phyloP scores from a whole-genome alignment of 306 rosid species.

The Luffa aegyptiaca region DNA sequence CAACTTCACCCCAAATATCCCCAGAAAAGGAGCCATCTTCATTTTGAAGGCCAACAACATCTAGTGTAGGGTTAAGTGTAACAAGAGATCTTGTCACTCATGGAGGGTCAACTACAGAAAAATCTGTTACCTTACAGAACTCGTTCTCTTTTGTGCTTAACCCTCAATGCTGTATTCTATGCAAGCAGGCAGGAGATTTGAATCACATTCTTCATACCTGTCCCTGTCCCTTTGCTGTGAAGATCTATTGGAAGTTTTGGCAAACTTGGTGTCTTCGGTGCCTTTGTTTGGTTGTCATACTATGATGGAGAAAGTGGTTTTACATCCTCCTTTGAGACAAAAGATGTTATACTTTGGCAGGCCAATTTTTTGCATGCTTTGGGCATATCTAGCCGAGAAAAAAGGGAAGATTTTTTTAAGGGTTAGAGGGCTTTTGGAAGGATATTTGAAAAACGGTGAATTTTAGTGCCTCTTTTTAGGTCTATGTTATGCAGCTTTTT shows the following conservation, averaged over 20 bases:
- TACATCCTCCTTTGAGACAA: background rate
- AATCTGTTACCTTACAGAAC: background rate
- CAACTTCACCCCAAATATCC: slow-evolving; percentile 90
- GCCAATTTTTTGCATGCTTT: background rate
- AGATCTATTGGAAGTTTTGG: background rate
- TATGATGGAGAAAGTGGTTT: background rate
- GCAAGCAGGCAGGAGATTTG: background rate
- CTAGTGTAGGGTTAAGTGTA: slow-evolving; percentile 40
- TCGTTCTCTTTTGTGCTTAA: background rate
- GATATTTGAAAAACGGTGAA: background rate
- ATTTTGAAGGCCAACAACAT: slow-evolving; percentile 67
- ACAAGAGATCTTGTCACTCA: slow-evolving; percentile 3
- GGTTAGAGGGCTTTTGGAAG: background rate
- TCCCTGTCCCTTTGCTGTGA: background rate
- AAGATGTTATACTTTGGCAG: background rate
- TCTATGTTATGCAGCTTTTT: background rate
- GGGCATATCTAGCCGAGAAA: background rate
- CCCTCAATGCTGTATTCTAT: background rate
- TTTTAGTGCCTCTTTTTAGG: background rate
- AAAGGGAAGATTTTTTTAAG: background rate
- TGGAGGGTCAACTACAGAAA: background rate
- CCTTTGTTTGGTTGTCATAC: background rate
- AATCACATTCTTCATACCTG: background rate
- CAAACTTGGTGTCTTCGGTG: background rate
- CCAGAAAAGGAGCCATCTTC: slow-evolving; percentile 95